Percentiles rank a stretch among this genome's conserved stretches.
Conservation (phyloP, 169 alveolate genomes). For the Amoebophrya sp. region DNA sequence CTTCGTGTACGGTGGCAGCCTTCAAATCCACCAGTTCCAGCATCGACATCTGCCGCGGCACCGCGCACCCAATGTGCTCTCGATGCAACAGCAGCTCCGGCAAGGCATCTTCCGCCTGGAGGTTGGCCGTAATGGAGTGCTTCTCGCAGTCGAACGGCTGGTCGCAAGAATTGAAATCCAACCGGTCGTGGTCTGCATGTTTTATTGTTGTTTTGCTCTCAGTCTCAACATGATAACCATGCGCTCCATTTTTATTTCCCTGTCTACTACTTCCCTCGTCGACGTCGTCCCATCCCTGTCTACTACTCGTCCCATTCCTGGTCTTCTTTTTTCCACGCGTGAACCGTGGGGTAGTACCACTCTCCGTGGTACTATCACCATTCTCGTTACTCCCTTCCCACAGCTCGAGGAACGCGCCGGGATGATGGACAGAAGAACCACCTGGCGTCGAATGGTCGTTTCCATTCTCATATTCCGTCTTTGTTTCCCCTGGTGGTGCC, state of each 20-base stretch:
- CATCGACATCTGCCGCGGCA: background rate
- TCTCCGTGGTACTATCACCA: background rate
- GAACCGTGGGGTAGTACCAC: too few relatives aligned
- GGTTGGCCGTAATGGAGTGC: background rate
- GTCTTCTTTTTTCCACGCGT: too few relatives aligned
- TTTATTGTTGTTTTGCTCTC: too few relatives aligned
- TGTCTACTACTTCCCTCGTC: background rate
- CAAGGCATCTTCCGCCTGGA: background rate
- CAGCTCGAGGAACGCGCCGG: background rate
- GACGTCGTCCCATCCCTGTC: background rate
- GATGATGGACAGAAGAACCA: too few relatives aligned
- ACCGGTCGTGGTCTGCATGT: too few relatives aligned
- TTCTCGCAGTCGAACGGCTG: background rate
- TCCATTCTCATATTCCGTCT: background rate
- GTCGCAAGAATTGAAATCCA: too few relatives aligned
- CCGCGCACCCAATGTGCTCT: background rate
- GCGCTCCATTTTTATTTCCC: too few relatives aligned
- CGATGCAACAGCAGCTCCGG: background rate
- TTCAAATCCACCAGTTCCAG: background rate
- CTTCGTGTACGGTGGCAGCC: background rate
- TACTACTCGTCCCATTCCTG: too few relatives aligned
- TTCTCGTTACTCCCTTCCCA: background rate
- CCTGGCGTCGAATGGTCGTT: too few relatives aligned
- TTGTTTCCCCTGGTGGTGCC: too few relatives aligned
- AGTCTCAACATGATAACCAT: too few relatives aligned